Conservation (phyloP, 495 filamentous ascomycete genomes). For the Hyaloscypha bicolor region DNA sequence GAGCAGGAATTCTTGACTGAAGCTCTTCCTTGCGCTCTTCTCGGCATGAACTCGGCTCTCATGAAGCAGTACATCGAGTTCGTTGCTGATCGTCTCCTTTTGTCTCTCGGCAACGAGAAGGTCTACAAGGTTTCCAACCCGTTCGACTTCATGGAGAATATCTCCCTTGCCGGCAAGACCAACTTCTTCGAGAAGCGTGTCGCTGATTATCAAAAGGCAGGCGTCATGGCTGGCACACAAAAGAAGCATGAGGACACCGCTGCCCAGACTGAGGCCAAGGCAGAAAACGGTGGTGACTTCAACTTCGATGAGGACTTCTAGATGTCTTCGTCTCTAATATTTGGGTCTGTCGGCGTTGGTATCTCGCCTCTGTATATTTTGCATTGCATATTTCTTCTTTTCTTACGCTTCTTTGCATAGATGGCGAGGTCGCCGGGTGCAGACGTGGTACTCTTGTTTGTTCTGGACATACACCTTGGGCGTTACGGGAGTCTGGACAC, state of each 20-base stretch:
- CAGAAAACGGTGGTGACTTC: slow-evolving; percentile 77
- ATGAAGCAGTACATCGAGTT: slow-evolving; percentile 99
- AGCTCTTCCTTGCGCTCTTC: slow-evolving; percentile 84
- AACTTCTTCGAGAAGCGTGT: slow-evolving; percentile 99
- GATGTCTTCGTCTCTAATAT: slow-evolving; percentile 33
- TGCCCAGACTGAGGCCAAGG: slow-evolving; percentile 52
- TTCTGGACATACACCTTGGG: slow-evolving; percentile 22
- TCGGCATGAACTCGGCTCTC: slow-evolving; percentile 95
- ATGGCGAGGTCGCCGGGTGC: slow-evolving; percentile 35
- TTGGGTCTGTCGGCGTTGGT: slow-evolving; percentile 26
- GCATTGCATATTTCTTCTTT: slow-evolving; percentile 27
- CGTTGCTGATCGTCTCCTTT: slow-evolving; percentile 90
- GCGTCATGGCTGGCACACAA: slow-evolving; percentile 93
- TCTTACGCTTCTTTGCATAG: slow-evolving; percentile 31
- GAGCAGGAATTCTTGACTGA: slow-evolving; percentile 99
- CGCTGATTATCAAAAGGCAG: slow-evolving; percentile 98
- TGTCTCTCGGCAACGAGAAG: slow-evolving; percentile 92
- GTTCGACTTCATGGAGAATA: slow-evolving; percentile 99
- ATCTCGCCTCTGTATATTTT: slow-evolving; percentile 30
- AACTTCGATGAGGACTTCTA: slow-evolving; percentile 98
- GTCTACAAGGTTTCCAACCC: slow-evolving; percentile 91
- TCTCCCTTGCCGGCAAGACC: slow-evolving; percentile 97
- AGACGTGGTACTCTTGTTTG: slow-evolving; percentile 18
- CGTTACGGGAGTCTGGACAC: slow-evolving; percentile 26
- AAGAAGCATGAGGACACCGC: slow-evolving; percentile 62